These are phyloP conservation scores for Neonectria ditissima DNA, from an alignment of 2,329 filamentous ascomycete species.

Conservation along the genomic window DNA sequence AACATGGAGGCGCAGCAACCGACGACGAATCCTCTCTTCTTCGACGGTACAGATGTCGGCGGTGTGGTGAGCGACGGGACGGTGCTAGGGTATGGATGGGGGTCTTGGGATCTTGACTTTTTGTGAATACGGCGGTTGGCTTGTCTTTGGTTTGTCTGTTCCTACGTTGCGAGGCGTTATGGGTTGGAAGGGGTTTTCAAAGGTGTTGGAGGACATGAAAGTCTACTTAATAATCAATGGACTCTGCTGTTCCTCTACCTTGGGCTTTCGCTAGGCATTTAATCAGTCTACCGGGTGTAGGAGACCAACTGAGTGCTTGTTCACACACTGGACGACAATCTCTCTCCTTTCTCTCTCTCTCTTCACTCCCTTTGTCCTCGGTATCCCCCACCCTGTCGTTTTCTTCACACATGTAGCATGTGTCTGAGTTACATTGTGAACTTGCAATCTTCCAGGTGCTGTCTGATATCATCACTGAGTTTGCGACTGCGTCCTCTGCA, in stretches of 20 bases:
- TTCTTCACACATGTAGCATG: not conserved
- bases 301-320: not conserved
- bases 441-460: not conserved
- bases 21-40: conserved; percentile 37
- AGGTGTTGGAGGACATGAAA: not conserved
- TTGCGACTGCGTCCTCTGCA: not conserved
- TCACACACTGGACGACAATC: too few relatives aligned
- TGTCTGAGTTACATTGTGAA: not conserved
- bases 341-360: too few relatives aligned
- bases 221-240: not conserved
- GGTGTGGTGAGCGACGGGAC: conserved; percentile 35
- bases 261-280: not conserved
- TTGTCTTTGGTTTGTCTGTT: not conserved
- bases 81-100: conserved; percentile 42
- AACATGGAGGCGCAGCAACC: conserved; percentile 31
- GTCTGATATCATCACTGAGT: not conserved
- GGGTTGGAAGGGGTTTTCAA: not conserved
- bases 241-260: not conserved
- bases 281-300: not conserved
- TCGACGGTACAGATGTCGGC: conserved; percentile 32
- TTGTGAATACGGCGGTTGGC: conserved; percentile 27
- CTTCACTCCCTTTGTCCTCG: not conserved
- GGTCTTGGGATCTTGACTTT: conserved; percentile 45
- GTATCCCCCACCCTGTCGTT: not conserved
- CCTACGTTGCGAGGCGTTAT: not conserved